A percentile compares a stretch with the other conserved stretches of the same genome.
phyloP scores from a whole-genome alignment of 129 eudicot genomes.

The Oenanthe sinensis region DNA sequence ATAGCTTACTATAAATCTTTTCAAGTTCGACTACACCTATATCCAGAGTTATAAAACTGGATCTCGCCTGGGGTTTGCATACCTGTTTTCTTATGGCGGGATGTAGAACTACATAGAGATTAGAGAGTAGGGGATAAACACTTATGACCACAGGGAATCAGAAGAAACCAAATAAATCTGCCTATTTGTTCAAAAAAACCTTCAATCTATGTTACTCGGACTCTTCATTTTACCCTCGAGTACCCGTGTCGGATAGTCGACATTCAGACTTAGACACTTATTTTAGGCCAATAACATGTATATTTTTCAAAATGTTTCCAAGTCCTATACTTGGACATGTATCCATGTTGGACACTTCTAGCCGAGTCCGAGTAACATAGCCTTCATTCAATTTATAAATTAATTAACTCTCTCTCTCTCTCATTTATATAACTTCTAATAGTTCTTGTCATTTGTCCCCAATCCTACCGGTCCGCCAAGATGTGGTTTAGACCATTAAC shows the following conservation, averaged over 20 bases:
- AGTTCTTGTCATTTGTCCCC: background rate
- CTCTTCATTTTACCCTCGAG: no score
- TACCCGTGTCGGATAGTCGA: no score
- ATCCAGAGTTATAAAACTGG: background rate
- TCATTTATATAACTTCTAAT: background rate
- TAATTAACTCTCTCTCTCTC: background rate
- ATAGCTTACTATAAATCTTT: background rate
- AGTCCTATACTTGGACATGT: no score
- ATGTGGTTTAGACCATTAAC: background rate
- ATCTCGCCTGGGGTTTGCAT: background rate
- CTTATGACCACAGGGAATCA: background rate
- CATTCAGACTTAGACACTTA: no score
- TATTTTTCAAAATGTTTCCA: no score
- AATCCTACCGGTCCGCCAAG: background rate
- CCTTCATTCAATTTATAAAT: background rate
- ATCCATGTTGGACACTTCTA: no score
- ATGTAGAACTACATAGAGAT: no score
- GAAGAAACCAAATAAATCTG: background rate
- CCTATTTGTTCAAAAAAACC: background rate
- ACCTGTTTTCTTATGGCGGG: no score
- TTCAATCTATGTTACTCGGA: no score
- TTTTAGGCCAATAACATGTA: no score
- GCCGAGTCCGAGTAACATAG: no score
- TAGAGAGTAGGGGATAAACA: background rate
- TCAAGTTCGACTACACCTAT: background rate